A percentile compares a stretch with the other conserved stretches of the same genome.
Evolutionary conservation across 1,139 yeast species (phyloP).

Genomic region (Kurtzmaniella quercitrusa): DNA sequence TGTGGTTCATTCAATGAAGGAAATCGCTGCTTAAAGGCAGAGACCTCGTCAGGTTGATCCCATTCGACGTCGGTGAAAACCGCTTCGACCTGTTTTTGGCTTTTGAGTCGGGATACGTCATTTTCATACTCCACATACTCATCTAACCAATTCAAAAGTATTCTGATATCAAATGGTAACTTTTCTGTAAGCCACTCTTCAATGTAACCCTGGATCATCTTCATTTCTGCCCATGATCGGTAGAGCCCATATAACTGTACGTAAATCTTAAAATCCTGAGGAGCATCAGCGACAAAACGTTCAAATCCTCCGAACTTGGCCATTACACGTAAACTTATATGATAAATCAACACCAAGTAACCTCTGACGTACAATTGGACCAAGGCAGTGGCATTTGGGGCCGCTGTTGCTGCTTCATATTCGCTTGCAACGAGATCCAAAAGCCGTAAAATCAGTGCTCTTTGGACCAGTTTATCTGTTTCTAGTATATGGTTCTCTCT

Average conservation of each 20-base stretch:
- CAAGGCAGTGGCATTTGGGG: constrained; percentile 15
- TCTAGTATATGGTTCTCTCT: constrained; percentile 36
- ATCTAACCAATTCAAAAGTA: constrained; percentile 38
- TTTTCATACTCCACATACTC: constrained; percentile 39
- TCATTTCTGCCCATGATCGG: constrained; percentile 19
- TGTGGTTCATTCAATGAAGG: constrained; percentile 12
- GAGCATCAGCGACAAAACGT: constrained; percentile 34
- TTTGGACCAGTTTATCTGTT: constrained; percentile 25
- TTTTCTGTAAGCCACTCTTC: constrained; percentile 29
- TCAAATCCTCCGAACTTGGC: constrained; percentile 44
- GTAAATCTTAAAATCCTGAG: constrained; percentile 42
- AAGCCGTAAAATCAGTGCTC: constrained; percentile 39
- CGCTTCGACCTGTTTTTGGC: neutral
- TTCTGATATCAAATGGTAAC: constrained; percentile 34
- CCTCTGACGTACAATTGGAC: constrained; percentile 33
- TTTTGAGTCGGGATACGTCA: constrained; percentile 12
- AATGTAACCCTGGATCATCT: constrained; percentile 23
- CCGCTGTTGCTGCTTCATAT: constrained; percentile 29
- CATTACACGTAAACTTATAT: constrained; percentile 42
- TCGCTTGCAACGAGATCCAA: constrained; percentile 40
- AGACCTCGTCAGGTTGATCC: constrained; percentile 7
- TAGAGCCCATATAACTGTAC: constrained; percentile 43
- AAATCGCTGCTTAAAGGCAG: constrained; percentile 9
- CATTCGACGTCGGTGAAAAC: neutral
- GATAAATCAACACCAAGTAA: constrained; percentile 40